These are phyloP conservation scores for Azolla pinnata DNA, from an alignment of 75 land plant genomes.

Conservation along the genomic window DNA sequence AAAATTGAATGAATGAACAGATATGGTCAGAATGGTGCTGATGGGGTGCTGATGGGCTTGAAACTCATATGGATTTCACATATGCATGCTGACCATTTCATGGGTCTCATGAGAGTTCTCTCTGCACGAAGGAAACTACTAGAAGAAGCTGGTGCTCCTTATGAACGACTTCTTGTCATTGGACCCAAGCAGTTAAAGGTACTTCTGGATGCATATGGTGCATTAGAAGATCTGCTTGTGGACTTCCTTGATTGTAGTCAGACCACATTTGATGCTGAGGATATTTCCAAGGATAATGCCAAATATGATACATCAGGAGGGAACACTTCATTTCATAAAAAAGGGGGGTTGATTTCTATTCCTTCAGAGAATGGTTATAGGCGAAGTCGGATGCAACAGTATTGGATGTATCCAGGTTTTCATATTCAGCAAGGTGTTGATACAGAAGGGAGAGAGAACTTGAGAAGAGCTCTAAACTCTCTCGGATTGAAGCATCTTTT, in stretches of 20 bases:
- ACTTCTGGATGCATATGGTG: conserved; percentile 73
- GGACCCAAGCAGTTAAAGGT: conserved; percentile 75
- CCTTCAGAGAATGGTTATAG: not conserved
- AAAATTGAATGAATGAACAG: too few species aligned
- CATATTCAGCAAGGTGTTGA: conserved; percentile 29
- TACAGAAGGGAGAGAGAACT: conserved; percentile 31
- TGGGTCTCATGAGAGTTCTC: conserved; percentile 77
- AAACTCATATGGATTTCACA: conserved; percentile 94
- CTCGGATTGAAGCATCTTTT: conserved; percentile 57
- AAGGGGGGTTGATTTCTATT: not conserved
- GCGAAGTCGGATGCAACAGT: conserved; percentile 55
- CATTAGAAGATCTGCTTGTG: conserved; percentile 72
- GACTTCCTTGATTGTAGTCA: conserved; percentile 80
- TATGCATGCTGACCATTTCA: conserved; percentile 95
- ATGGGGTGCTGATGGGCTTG: conserved; percentile 54
- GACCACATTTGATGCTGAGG: conserved; percentile 19
- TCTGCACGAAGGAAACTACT: conserved; percentile 51
- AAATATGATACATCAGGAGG: not conserved
- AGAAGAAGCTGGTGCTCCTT: conserved; percentile 25
- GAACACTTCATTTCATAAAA: too few species aligned
- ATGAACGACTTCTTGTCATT: conserved; percentile 71
- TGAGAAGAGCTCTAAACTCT: conserved; percentile 41
- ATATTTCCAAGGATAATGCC: not conserved
- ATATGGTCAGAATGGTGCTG: conserved; percentile 73
- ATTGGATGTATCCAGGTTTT: conserved; percentile 45